A percentile compares a stretch with the other conserved stretches of the same genome.
phyloP scores from a whole-genome alignment of 2,329 filamentous ascomycete species.

The Aspergillus sp. region DNA sequence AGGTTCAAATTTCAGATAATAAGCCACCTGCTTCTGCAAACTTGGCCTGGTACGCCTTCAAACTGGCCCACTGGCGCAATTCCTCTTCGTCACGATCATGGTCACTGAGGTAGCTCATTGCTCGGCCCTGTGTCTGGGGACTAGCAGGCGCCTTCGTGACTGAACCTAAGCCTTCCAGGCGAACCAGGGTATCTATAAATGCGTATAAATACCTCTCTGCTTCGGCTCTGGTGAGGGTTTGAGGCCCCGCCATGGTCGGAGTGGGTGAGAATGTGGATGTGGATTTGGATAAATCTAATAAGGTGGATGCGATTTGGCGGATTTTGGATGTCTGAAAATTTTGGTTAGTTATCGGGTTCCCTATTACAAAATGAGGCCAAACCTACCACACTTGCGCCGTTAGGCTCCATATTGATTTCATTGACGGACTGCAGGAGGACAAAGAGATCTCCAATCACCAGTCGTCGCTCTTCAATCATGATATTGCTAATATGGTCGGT shows the following conservation, averaged over 20 bases:
- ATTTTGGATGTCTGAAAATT: constrained; percentile 70
- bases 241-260: constrained; percentile 26
- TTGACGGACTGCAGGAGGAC: constrained; percentile 73
- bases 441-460: constrained; percentile 78
- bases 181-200: constrained; percentile 73
- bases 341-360: constrained; percentile 1
- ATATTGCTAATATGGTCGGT: constrained; percentile 57
- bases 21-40: constrained; percentile 65
- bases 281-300: constrained; percentile 62
- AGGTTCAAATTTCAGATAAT: constrained; percentile 28
- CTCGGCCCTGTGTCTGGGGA: constrained; percentile 29
- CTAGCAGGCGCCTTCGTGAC: constrained; percentile 27
- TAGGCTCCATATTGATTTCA: constrained; percentile 79
- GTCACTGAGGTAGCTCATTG: constrained; percentile 39
- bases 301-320: constrained; percentile 76
- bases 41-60: constrained; percentile 74
- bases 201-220: constrained; percentile 70
- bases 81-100: constrained; percentile 72
- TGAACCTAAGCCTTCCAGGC: constrained; percentile 63
- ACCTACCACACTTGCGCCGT: constrained; percentile 64
- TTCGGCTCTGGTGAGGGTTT: constrained; percentile 43
- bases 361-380: background rate
- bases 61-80: constrained; percentile 72
- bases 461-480: constrained; percentile 74
- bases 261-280: constrained; percentile 8